phyloP scores from a whole-genome alignment of 441 rosid genomes.

The Populus hybrid region DNA sequence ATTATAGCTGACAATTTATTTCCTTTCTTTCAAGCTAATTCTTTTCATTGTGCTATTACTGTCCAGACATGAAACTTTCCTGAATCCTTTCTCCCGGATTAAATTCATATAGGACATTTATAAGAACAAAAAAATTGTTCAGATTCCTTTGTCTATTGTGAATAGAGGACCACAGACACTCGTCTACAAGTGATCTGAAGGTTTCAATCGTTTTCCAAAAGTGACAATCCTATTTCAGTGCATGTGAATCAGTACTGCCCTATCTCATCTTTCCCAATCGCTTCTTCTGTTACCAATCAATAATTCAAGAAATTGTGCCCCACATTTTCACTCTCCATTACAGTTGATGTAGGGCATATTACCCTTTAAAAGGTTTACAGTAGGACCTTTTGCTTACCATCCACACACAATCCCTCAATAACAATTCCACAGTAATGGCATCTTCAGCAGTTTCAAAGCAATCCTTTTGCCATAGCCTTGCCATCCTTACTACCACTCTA shows the following conservation, averaged over 20 bases:
- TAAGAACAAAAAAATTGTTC: not conserved
- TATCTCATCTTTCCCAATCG: slow-evolving; percentile 4
- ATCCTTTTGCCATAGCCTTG: not conserved
- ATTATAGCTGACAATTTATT: too few relatives aligned
- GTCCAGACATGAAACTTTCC: not conserved
- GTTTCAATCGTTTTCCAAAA: not conserved
- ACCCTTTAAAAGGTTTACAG: not conserved
- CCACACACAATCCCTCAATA: not conserved
- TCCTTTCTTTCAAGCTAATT: too few relatives aligned
- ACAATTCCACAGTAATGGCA: not conserved
- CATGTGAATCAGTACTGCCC: slow-evolving; percentile 7
- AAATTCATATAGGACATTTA: not conserved
- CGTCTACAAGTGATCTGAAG: not conserved
- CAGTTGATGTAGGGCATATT: not conserved
- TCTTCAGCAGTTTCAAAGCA: slow-evolving; percentile 13
- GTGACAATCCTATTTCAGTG: not conserved
- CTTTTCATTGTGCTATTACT: too few relatives aligned
- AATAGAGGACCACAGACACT: not conserved
- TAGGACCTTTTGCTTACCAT: not conserved
- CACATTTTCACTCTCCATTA: not conserved
- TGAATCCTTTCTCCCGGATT: not conserved
- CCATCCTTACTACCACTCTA: not conserved
- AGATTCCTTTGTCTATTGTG: not conserved
- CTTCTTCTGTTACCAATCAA: slow-evolving; percentile 4
- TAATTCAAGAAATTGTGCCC: slow-evolving; percentile 9